Evolutionary conservation across 1,284 basidiomycete genomes (phyloP), one percentile per base, ranked within the genome.

Genomic region (Coriolopsis trogii): DNA sequence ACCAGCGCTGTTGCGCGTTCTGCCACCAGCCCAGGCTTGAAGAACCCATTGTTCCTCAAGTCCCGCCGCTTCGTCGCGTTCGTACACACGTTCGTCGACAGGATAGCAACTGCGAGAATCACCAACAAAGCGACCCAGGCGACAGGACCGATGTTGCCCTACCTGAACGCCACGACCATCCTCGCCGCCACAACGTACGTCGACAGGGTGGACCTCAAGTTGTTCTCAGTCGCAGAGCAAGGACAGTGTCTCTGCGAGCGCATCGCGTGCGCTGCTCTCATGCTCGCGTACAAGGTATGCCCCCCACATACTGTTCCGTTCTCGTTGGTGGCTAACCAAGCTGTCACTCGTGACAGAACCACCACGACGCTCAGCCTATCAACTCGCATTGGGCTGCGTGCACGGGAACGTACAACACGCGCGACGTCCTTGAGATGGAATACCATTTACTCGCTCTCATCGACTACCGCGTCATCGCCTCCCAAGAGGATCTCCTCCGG

Each of bases 201-300:
- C 54, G 73, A 79, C 63, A 70, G 83, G 37, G 79, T 82, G 4
- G 78, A 78, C 51, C 75, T 77, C 3, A 76, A 83, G 67, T 70
- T 24, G 18, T 10, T 86, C 23, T 76, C 80, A 51, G 81, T 84
- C 55, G 80, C 80, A 13, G 33, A 18, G n/a, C 63, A 79, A 51
- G 80, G 82, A 56, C 79, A 83, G 55, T 85, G 82, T 82, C 81
- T 82, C 15, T 74, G 82, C 26, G 84, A 87, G 63, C 76, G 84
- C 29, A 80, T 86, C n/a, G 82, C 86, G 60, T 70, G 87, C 30
- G 85, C 83, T 40, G 80, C 84, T 30, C 60, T 87, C 49, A 83
- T 85, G 60, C 69, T 78, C 26, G 84, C 85, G 20, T 78, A 77
- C 66, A 86, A 86, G 76, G 84, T 84, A 67, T 61, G 74, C 49